A percentile compares a stretch with the other conserved stretches of the same genome.
Conservation (phyloP, 169 alveolate genomes). For the Besnoitia besnoiti region DNA sequence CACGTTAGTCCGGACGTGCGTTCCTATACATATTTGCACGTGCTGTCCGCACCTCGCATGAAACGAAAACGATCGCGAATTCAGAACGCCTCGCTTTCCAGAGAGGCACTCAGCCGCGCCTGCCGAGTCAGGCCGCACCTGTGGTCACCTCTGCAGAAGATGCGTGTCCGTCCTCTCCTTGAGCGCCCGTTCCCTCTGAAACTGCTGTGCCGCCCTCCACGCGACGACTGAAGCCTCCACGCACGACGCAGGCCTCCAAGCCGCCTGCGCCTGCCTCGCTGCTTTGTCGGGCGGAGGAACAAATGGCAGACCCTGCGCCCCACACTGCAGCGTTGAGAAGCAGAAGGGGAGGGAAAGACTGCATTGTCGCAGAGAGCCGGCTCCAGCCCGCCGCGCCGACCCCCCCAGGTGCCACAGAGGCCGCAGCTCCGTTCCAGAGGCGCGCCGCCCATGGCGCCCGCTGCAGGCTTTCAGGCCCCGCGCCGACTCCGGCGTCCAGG, state of each 20-base stretch:
- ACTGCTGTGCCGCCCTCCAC: not conserved
- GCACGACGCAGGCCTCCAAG: not conserved
- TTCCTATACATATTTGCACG: too few relatives aligned
- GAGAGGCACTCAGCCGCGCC: too few relatives aligned
- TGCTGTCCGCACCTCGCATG: too few relatives aligned
- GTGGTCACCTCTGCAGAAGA: not conserved
- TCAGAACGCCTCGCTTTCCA: too few relatives aligned
- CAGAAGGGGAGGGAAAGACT: slow-evolving; percentile 19
- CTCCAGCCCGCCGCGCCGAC: not conserved
- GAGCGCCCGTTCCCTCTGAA: not conserved
- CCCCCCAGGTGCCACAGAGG: not conserved
- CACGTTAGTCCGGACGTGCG: too few relatives aligned
- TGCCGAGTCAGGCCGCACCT: not conserved
- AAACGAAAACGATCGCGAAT: too few relatives aligned
- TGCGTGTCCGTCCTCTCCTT: not conserved
- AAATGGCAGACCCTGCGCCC: not conserved
- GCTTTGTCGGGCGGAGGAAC: not conserved
- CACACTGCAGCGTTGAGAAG: not conserved
- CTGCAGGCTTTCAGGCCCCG: not conserved
- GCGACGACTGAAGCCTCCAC: not conserved
- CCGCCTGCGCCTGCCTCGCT: not conserved
- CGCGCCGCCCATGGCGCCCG: not conserved
- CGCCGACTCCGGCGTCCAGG: not conserved
- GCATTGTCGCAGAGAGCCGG: slow-evolving; percentile 22
- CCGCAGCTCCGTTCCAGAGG: not conserved